Base-by-base conservation (phyloP, 2,329 filamentous ascomycete species). In the Nemania sp. region DNA sequence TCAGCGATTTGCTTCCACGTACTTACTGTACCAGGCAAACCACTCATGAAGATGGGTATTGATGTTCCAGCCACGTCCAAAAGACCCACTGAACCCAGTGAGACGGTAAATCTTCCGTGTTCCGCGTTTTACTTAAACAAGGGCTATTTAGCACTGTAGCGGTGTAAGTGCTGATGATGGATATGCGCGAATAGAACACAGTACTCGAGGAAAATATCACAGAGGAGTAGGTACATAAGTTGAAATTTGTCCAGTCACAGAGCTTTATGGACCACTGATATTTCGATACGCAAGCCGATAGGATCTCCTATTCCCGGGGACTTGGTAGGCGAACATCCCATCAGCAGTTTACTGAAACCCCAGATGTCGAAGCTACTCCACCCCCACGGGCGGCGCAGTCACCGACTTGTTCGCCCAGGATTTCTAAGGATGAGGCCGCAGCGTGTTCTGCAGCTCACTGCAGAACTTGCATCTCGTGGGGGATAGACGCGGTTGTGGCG, bases 381-480 rank as follows among this genome's bases (percentile, higher is more conserved):
- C 41, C 52, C 52, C 52, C 52, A 46, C 47, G 31, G 20, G 14
- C 22, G 19, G 31, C 20, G n/a, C 33, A 48, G 37, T 44, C 33
- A 36, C 45, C 39, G 22, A 52, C 20, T 42, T 40, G 43, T 37
- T 45, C 42, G 28, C 19, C 53, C 40, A 52, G 39, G 43, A 44
- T 41, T 26, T 34, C 12, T 23, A 41, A 44, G 40, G 34, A 41
- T 22, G 28, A 36, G 19, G 28, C 31, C 53, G 49, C 54, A 56
- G 54, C 39, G 24, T 39, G 23, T 7, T n/a, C 39, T 56, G 44
- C 54, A 53, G 39, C 33, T 43, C 15, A 26, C 31, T 45, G 52
- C 52, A 33, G 52, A 19, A 43, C 52, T 37, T 26, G 37, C 47
- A 55, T 41, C 23, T 33, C 53, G 49, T 52, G 49, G 53, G 53